A percentile compares a stretch with the other conserved stretches of the same genome.
phyloP scores from a whole-genome alignment of 768 basidiomycete species.

The Amanita pseudoporphyria region DNA sequence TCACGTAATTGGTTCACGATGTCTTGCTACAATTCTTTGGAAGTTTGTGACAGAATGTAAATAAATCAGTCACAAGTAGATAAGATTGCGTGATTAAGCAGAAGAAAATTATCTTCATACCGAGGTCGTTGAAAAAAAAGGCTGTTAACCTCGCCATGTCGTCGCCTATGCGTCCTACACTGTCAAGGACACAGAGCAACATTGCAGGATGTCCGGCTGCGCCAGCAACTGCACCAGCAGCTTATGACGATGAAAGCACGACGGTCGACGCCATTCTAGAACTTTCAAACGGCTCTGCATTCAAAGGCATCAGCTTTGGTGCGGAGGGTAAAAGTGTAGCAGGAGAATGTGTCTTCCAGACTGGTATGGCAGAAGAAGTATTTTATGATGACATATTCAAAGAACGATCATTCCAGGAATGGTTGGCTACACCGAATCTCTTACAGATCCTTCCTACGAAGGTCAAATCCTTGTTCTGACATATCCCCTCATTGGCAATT shows the following conservation, averaged over 20 bases:
- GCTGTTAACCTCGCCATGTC: conserved; percentile 1
- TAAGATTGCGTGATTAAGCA: neutral
- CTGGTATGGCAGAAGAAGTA: conserved; percentile 52
- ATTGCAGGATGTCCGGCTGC: conserved; percentile 14
- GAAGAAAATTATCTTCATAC: neutral
- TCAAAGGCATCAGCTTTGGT: conserved; percentile 88
- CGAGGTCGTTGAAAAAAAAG: neutral
- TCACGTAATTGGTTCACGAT: neutral
- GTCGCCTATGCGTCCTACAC: conserved; percentile 26
- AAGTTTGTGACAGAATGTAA: neutral
- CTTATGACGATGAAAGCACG: conserved; percentile 20
- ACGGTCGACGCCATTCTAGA: conserved; percentile 67
- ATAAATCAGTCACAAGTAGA: neutral
- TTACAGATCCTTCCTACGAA: conserved; percentile 98
- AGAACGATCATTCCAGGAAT: conserved; percentile 56
- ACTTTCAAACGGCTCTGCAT: conserved; percentile 82
- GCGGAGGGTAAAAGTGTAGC: conserved; percentile 84
- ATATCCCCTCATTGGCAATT: conserved; percentile 95
- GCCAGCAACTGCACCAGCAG: conserved; percentile 24
- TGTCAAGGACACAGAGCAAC: conserved; percentile 36
- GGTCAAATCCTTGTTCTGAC: conserved; percentile 97
- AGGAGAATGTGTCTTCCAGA: conserved; percentile 99
- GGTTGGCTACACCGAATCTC: conserved; percentile 97
- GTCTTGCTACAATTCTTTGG: no score
- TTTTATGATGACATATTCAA: conserved; percentile 8